phyloP scores from a whole-genome alignment of 2,329 filamentous ascomycete genomes.

The Hypoxylon sp. region DNA sequence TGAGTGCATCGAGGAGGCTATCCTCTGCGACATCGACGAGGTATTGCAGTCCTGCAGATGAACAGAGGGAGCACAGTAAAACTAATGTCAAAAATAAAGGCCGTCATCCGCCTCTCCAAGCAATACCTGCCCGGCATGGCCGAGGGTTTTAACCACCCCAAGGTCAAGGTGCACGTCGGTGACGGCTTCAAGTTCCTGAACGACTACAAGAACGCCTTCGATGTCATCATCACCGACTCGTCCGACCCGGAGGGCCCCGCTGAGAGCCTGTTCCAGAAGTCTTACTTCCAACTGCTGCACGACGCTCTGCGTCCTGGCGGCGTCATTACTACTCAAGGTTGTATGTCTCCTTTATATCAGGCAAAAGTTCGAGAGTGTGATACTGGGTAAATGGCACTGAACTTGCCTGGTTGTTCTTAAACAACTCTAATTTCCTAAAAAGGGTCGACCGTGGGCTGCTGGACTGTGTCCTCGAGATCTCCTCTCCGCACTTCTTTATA shows the following conservation, averaged over 20 bases:
- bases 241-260: conserved; percentile 97
- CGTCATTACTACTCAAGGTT: conserved; percentile 99
- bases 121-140: conserved; percentile 96
- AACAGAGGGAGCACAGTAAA: conserved; percentile 1
- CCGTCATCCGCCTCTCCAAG: conserved; percentile 98
- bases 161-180: conserved; percentile 91
- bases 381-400: conserved; percentile 47
- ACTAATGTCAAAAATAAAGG: conserved; percentile 59
- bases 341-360: conserved; percentile 83
- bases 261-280: conserved; percentile 97
- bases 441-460: conserved; percentile 31
- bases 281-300: conserved; percentile 95
- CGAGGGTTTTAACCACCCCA: conserved; percentile 92
- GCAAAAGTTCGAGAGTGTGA: conserved; percentile 54
- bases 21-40: conserved; percentile 98
- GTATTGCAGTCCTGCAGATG: conserved; percentile 58
- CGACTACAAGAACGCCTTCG: conserved; percentile 96
- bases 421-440: conserved; percentile 40
- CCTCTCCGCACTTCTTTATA: conserved; percentile 26
- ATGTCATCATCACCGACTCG: conserved; percentile 99
- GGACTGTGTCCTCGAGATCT: conserved; percentile 31
- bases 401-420: conserved; percentile 53
- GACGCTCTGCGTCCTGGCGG: conserved; percentile 93
- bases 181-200: conserved; percentile 99
- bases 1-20: conserved; percentile 94